Base-by-base conservation (phyloP, 495 filamentous ascomycete species). In the Sordaria brevicollis region DNA sequence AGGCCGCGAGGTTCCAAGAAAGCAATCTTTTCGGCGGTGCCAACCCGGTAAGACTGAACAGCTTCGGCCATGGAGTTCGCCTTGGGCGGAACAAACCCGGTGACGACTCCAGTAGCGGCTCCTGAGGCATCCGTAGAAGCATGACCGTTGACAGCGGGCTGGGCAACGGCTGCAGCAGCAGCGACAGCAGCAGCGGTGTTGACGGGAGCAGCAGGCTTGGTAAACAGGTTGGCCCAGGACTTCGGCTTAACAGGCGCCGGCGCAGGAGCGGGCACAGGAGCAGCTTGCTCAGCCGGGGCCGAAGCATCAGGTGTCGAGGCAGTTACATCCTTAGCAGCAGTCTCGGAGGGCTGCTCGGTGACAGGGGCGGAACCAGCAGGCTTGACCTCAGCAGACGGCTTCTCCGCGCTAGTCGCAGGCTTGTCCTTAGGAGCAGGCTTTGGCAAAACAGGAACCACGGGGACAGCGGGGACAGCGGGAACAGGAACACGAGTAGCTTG, bases 1-100 rank as follows among this genome's bases (percentile, higher is more conserved):
- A 99, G 86, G 5, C 95, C 95, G 66, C 96, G 86, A n/a, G 95
- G 95, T 78, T 98, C 92, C 5, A 99, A 84, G 76, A 97, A 97
- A 11, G 89, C 80, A 66, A 94, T 82, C 74, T 92, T 93, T 6
- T 87, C 84, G 19, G 84, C 83, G 43, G 83, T 82, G 34, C 84
- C 84, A 39, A 90, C 87, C 66, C 85, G 86, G 75, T 91, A 91
- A 19, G 83, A 86, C 62, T 83, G 83, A 37, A 97, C 78, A 39
- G 90, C 92, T 70, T 96, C 90, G 4, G 88, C 89, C 65, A 96
- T 75, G 39, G 91, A 89, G 73, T 83, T 86, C 37, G 81, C 84
- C 72, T 89, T 91, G 6, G 86, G 78, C 49, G 89, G 91, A 33
- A 73, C 37, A 71, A 81, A 79, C 67, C 76, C 72, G 68, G 74